Evolutionary conservation across 2,329 filamentous ascomycete species (phyloP).

Genomic region (Hymenoscyphus fructigenus): DNA sequence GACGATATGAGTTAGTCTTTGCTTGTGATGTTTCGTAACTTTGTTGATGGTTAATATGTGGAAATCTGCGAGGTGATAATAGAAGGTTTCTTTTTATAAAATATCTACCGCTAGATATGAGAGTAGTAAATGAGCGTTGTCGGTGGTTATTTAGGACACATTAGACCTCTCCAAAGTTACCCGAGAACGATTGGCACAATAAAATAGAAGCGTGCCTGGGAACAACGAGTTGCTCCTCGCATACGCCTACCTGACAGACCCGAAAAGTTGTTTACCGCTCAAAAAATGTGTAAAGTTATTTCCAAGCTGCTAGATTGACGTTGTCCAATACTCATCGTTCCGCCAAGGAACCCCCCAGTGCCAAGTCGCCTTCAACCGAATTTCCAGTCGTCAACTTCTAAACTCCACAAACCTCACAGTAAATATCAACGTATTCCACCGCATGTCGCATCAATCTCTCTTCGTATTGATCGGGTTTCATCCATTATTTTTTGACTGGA

Average conservation of each 20-base stretch:
- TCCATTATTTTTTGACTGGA: neutral
- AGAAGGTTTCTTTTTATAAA: neutral
- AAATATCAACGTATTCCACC: neutral
- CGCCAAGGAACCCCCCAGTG: neutral
- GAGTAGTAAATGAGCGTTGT: neutral
- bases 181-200: neutral
- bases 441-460: neutral
- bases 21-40: neutral
- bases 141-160: neutral
- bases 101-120: neutral
- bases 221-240: too few species aligned
- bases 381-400: neutral
- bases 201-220: neutral
- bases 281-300: neutral
- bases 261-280: neutral
- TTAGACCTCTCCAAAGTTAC: neutral
- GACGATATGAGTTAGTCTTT: neutral
- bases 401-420: neutral
- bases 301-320: neutral
- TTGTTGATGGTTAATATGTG: neutral
- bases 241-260: too few species aligned
- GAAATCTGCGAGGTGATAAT: neutral
- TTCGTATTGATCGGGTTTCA: neutral
- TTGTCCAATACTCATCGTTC: neutral
- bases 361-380: neutral